phyloP scores from a whole-genome alignment of 2,329 filamentous ascomycete genomes.

The Fusarium torreyae region DNA sequence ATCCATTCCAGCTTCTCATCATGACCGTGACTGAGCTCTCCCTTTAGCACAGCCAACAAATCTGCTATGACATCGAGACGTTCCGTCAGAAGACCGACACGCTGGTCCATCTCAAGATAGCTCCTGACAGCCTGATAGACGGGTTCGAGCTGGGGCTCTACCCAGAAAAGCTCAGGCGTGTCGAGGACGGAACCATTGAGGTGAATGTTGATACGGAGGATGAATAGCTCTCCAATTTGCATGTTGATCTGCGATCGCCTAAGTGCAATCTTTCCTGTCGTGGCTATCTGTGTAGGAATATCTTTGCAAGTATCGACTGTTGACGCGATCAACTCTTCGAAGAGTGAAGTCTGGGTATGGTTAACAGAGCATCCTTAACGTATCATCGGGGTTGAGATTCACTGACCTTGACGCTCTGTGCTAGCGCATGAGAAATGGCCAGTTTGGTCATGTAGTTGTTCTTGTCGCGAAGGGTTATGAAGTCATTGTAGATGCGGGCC shows the following conservation, averaged over 20 bases:
- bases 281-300: slow-evolving; percentile 91
- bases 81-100: slow-evolving; percentile 90
- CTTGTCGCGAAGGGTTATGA: slow-evolving; percentile 94
- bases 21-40: slow-evolving; percentile 94
- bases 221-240: slow-evolving; percentile 99
- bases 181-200: slow-evolving; percentile 97
- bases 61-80: slow-evolving; percentile 90
- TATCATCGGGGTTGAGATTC: background rate
- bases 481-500: slow-evolving; percentile 99
- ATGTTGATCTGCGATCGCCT: slow-evolving; percentile 95
- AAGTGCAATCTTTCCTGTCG: slow-evolving; percentile 92
- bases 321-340: slow-evolving; percentile 94
- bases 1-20: slow-evolving; percentile 93
- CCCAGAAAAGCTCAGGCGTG: slow-evolving; percentile 98
- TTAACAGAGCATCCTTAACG: slow-evolving; percentile 30
- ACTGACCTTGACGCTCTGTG: slow-evolving; percentile 90
- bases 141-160: slow-evolving; percentile 95
- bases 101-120: slow-evolving; percentile 98
- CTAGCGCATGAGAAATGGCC: slow-evolving; percentile 94
- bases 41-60: slow-evolving; percentile 91
- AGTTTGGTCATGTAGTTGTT: slow-evolving; percentile 98
- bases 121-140: slow-evolving; percentile 95
- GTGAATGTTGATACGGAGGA: slow-evolving; percentile 97
- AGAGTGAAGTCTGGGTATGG: slow-evolving; percentile 82
- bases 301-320: slow-evolving; percentile 95